Percentiles rank a stretch among this genome's conserved stretches.
phyloP scores from a whole-genome alignment of 2,329 filamentous ascomycete species.

The Pezicula rhizophila region DNA sequence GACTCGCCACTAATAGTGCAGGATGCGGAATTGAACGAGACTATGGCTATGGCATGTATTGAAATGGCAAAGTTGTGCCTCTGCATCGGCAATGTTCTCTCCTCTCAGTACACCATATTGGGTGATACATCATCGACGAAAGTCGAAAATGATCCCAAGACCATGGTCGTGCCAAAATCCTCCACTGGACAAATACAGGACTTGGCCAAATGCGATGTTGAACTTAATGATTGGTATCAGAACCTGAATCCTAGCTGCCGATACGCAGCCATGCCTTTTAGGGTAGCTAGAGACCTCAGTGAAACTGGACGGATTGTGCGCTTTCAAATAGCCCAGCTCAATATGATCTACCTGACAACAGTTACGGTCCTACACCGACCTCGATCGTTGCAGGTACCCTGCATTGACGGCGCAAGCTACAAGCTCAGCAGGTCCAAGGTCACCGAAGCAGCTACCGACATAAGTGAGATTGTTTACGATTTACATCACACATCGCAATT shows the following conservation, averaged over 20 bases:
- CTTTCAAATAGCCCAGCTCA: background rate
- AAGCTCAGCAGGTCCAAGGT: background rate
- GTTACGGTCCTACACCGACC: background rate
- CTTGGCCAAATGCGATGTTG: background rate
- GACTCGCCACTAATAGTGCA: background rate
- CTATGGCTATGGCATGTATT: background rate
- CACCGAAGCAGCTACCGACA: background rate
- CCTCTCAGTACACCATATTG: background rate
- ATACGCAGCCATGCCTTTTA: background rate
- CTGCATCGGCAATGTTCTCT: background rate
- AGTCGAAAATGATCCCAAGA: too few species aligned
- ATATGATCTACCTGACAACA: background rate
- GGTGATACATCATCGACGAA: background rate
- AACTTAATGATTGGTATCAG: background rate
- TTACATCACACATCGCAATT: background rate
- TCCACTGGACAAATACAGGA: background rate
- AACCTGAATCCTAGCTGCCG: background rate
- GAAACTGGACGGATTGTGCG: background rate
- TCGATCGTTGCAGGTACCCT: background rate
- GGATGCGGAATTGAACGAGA: background rate
- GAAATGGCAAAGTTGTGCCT: background rate
- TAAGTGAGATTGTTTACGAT: background rate
- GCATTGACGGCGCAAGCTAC: background rate
- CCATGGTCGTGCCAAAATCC: background rate
- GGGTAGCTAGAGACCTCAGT: background rate